Evolutionary conservation across 495 filamentous ascomycete species (phyloP).

Genomic region (Beverwykella pulmonaria): DNA sequence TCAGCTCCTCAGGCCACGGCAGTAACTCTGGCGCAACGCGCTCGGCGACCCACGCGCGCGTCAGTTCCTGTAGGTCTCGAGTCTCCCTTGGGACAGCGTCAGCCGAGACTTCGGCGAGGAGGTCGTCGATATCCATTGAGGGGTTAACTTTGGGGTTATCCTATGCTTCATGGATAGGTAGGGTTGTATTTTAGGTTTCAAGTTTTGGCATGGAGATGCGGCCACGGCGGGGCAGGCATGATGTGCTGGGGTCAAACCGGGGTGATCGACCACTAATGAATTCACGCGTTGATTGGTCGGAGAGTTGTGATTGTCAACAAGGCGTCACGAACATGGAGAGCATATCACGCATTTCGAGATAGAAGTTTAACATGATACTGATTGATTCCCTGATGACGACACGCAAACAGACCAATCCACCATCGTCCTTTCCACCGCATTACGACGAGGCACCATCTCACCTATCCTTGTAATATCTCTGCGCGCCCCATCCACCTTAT

Average conservation of each 20-base stretch:
- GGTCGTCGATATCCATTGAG: slow-evolving; percentile 41
- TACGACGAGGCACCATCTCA: slow-evolving; percentile 34
- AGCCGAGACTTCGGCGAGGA: slow-evolving; percentile 35
- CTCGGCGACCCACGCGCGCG: slow-evolving; percentile 90
- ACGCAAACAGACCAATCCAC: slow-evolving; percentile 16
- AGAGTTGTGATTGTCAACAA: not conserved
- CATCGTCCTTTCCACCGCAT: slow-evolving; percentile 28
- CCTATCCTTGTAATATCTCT: slow-evolving; percentile 7
- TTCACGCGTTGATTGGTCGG: slow-evolving; percentile 22
- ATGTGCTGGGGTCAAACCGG: slow-evolving; percentile 1
- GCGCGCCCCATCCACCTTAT: slow-evolving; percentile 6
- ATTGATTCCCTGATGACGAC: slow-evolving; percentile 17
- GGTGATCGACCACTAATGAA: slow-evolving; percentile 16
- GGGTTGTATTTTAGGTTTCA: not conserved
- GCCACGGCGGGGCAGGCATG: slow-evolving; percentile 23
- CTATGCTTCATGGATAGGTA: slow-evolving; percentile 26
- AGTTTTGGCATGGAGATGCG: not conserved
- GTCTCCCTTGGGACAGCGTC: slow-evolving; percentile 30
- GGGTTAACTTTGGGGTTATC: not conserved
- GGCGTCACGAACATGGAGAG: not conserved
- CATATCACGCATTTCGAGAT: not conserved
- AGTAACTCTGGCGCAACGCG: slow-evolving; percentile 83
- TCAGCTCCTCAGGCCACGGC: slow-evolving; percentile 63
- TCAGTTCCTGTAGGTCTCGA: slow-evolving; percentile 80
- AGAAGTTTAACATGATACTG: slow-evolving; percentile 11